Evolutionary conservation across 495 filamentous ascomycete genomes (phyloP), one percentile per base, ranked within the genome.

Genomic region (Entonaema liquescens): DNA sequence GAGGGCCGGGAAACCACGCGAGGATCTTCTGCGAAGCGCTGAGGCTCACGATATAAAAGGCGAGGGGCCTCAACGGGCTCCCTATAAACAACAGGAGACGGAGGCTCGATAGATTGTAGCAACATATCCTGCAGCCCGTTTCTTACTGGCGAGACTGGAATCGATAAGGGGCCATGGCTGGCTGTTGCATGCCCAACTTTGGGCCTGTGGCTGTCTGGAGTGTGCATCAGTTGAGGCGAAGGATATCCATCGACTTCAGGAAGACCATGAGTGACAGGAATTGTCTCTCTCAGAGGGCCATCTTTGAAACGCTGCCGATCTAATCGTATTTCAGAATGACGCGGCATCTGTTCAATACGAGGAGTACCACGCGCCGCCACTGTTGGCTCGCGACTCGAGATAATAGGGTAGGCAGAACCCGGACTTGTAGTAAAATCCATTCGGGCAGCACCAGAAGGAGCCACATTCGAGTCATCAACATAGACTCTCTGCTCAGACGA

Each of bases 111-210:
- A 58, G 75, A 77, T 58, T 65, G 73, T 25, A 77, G 28, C 12
- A 76, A 19, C 75, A 76, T 69, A 67, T 77, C 75, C 55, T 77
- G 70, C 26, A 77, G 67, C 25, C 68, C 62, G 52, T 68, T 17
- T 62, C 68, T 72, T 54, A 71, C 60, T 42, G 70, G 67, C 40
- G 70, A 70, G 19, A 75, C 21, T 49, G 70, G 55, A 56, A 33
- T 29, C n/a, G 67, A 59, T 36, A 67, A 42, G 25, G 68, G 63
- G 42, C 25, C 21, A 49, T 63, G 61, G 19, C 40, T 44, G 17
- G 67, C 52, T 38, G 55, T 55, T 23, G 59, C 64, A 42, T 65
- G 68, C 75, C 75, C 75, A 77, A 77, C 75, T 77, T 77, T 77
- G 75, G 75, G 71, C 7, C 68, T 60, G 13, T 70, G 44, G 38